Base-by-base conservation (phyloP, 768 basidiomycete species). In the Lactifluus volemus region DNA sequence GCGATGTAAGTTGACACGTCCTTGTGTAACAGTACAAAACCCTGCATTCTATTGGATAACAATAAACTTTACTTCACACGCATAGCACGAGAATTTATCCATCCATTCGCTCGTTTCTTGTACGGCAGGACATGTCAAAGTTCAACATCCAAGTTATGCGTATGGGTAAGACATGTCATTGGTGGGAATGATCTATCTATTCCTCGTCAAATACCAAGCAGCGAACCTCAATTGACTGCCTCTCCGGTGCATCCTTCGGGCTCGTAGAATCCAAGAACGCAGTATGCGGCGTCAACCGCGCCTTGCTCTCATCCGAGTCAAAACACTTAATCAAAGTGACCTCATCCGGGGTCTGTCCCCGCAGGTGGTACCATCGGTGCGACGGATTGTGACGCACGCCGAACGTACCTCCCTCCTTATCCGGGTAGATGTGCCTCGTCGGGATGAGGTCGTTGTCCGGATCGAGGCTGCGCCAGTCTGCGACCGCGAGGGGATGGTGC, bases 161-260 rank as follows among this genome's bases (percentile, higher is more conserved):
- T 39, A 39, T 39, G 12, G 11, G 38, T 39, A 39, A 42, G 14
- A 42, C 41, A 42, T 42, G 41, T 17, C 41, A 7, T 38, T 19
- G 12, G 36, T 25, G 41, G 38, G 14, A n/a, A 21, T 17, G 29
- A 21, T 38, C 52, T 17, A 36, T 39, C 53, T 71, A 76, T 68
- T 77, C 73, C 10, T 51, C 59, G 34, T 78, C 75, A 53, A 78
- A 78, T n/a, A 78, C 75, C 58, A 79, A 67, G 21, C 72, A 72
- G 45, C 78, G 68, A 41, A 79, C 67, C 68, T 78, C 78, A 30
- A 79, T 78, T 38, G 74, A 76, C 69, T 78, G 74, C 63, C 78
- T 71, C 39, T 73, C 67, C 4, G 75, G 76, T 3, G 73, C 73
- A 19, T 73, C 71, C 29, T 49, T 45, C 4, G 74, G 73, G 42